Base-by-base conservation (phyloP, 805 yeast genomes). In the Schwanniomyces pseudopolymorphus region DNA sequence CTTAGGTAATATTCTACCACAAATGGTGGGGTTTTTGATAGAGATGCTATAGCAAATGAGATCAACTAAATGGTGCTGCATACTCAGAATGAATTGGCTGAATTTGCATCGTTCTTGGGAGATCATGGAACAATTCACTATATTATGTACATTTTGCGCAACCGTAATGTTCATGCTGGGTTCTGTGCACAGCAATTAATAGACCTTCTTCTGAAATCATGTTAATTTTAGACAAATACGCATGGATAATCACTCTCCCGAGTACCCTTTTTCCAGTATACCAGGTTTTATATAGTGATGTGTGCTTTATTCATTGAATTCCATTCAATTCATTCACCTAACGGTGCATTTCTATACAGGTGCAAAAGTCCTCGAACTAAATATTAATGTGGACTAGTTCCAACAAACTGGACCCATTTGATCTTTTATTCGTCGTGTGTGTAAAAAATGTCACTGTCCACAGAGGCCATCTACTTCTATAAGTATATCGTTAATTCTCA, bases 401-500 rank as follows among this genome's bases (percentile, higher is more conserved):
- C 13, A 26, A 6, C 10, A 26, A 26, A 26, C 25, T 22, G 8
- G 25, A 22, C 8, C 5, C 8, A n/a, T 22, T 22, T 22, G 25
- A 22, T 22, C 8, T 22, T 22, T 22, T 22, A 5, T 22, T 22
- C n/a, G n/a, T n/a, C n/a, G 25, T 22, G 8, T 22, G 5, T 6
- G 13, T 26, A 9, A 14, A 14, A 31, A 16, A 38, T 38, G 40
- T 22, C 40, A 5, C 40, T 17, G 24, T 22, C 31, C 10, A 10
- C 40, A 13, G 40, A 38, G 31, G 69, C 63, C 20, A 64, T 80
- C 9, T 60, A 73, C 48, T 83, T 83, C 61, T 75, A 77, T 54
- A 75, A 74, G 52, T 81, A 74, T 50, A 64, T 74, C 0, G 88
- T 84, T 31, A 80, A 75, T 38, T 66, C 72, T 4, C 88, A 84